phyloP scores from a whole-genome alignment of 805 yeast species.

The Lachancea meyersii region DNA sequence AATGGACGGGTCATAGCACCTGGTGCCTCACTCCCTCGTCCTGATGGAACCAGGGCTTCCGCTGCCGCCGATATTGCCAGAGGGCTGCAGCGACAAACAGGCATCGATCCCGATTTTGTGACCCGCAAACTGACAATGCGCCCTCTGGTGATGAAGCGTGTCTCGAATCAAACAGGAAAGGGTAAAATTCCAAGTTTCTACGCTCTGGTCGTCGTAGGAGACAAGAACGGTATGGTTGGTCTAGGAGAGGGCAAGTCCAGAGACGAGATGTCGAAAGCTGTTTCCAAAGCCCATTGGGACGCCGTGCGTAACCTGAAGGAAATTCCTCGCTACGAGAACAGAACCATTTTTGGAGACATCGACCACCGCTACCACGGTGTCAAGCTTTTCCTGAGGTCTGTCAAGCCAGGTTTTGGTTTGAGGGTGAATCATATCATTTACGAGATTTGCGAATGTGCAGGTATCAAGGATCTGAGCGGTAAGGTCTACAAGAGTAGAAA shows the following conservation, averaged over 20 bases:
- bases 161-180: slow-evolving; percentile 84
- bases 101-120: slow-evolving; percentile 57
- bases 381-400: slow-evolving; percentile 70
- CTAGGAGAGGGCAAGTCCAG: slow-evolving; percentile 92
- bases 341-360: slow-evolving; percentile 83
- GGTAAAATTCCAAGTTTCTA: slow-evolving; percentile 83
- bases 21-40: slow-evolving; percentile 18
- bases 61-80: slow-evolving; percentile 37
- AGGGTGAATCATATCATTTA: slow-evolving; percentile 85
- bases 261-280: slow-evolving; percentile 66
- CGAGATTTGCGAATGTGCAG: slow-evolving; percentile 88
- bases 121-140: slow-evolving; percentile 50
- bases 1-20: slow-evolving; percentile 20
- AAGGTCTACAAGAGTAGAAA: slow-evolving; percentile 90
- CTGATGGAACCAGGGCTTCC: slow-evolving; percentile 17
- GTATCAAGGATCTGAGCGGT: slow-evolving; percentile 88
- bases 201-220: slow-evolving; percentile 86
- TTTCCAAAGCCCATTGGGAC: slow-evolving; percentile 83
- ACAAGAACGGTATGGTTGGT: slow-evolving; percentile 82
- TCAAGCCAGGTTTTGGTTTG: slow-evolving; percentile 90
- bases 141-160: slow-evolving; percentile 69
- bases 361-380: slow-evolving; percentile 85
- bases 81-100: slow-evolving; percentile 57
- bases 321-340: slow-evolving; percentile 81
- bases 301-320: slow-evolving; percentile 80